Percentiles rank a stretch among this genome's conserved stretches.
Conservation (phyloP, 2,329 filamentous ascomycete genomes). For the Colletotrichum sp. region DNA sequence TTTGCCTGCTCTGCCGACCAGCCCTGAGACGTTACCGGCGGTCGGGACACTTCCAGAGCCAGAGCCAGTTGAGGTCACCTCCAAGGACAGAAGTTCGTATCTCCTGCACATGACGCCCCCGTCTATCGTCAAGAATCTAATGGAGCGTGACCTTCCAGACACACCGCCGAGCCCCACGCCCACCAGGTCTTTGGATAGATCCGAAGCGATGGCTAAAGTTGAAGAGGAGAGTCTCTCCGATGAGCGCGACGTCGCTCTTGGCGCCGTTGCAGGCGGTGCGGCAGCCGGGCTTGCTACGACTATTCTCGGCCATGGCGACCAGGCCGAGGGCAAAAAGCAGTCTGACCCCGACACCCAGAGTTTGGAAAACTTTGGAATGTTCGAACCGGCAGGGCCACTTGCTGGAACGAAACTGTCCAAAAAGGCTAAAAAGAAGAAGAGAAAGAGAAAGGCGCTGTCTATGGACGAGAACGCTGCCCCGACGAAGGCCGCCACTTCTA, state of each 20-base stretch:
- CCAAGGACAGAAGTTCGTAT: constrained; percentile 48
- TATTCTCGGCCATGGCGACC: neutral
- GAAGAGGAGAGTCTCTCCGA: constrained; percentile 27
- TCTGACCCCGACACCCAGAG: neutral
- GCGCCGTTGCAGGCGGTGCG: neutral
- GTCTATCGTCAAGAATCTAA: constrained; percentile 32
- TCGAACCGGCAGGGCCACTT: neutral
- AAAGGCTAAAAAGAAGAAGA: constrained; percentile 38
- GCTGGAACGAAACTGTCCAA: constrained; percentile 27
- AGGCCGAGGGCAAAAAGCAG: neutral
- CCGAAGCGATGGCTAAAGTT: constrained; percentile 23
- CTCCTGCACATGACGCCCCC: constrained; percentile 44
- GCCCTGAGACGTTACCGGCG: constrained; percentile 10
- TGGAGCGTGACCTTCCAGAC: constrained; percentile 23
- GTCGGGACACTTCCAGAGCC: constrained; percentile 36
- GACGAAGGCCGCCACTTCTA: neutral
- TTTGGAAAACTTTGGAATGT: neutral
- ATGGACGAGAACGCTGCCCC: neutral
- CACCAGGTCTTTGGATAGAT: constrained; percentile 21
- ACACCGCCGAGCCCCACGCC: constrained; percentile 29
- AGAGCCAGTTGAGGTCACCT: constrained; percentile 43
- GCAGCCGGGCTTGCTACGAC: neutral
- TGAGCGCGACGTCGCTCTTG: neutral
- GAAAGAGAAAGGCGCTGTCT: constrained; percentile 2
- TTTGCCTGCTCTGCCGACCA: constrained; percentile 19